Evolutionary conservation across 202 grass and related monocot genomes (phyloP).

Genomic region (Panicum hallii): DNA sequence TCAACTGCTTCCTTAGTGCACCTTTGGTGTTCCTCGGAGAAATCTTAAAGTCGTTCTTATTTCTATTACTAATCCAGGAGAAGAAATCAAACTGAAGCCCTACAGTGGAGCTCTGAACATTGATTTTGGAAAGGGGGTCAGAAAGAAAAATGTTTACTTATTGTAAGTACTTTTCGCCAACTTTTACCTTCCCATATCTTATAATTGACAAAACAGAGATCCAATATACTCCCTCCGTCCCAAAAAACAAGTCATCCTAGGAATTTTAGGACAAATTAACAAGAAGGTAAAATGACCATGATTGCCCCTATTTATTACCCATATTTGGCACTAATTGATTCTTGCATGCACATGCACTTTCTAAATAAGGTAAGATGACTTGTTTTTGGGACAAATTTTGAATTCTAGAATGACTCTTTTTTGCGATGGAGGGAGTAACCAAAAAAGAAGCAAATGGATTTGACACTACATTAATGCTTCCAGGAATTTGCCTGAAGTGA

Average conservation of each 20-base stretch:
- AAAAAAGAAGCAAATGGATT: conserved; percentile 19
- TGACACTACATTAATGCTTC: conserved; percentile 35
- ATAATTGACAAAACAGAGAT: conserved; percentile 1
- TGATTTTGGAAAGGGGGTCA: conserved; percentile 91
- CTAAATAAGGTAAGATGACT: too few species aligned
- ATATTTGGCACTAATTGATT: too few species aligned
- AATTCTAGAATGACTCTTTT: too few species aligned
- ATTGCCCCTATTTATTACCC: too few species aligned
- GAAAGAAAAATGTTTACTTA: conserved; percentile 93
- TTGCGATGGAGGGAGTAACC: too few species aligned
- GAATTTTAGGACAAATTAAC: too few species aligned
- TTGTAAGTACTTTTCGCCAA: conserved; percentile 60
- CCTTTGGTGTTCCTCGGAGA: background rate
- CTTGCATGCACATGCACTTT: too few species aligned
- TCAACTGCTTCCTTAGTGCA: conserved; percentile 12
- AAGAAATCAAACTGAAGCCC: conserved; percentile 89
- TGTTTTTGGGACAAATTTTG: too few species aligned
- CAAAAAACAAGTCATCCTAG: too few species aligned
- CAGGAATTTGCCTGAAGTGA: conserved; percentile 98
- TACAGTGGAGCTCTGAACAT: conserved; percentile 87
- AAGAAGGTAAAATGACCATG: too few species aligned
- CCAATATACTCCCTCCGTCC: too few species aligned
- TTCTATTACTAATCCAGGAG: conserved; percentile 58
- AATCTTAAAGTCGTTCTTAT: background rate
- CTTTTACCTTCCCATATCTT: conserved; percentile 15